Evolutionary conservation across 2,329 filamentous ascomycete species (phyloP).

Genomic region (Macrophomina phaseolina): DNA sequence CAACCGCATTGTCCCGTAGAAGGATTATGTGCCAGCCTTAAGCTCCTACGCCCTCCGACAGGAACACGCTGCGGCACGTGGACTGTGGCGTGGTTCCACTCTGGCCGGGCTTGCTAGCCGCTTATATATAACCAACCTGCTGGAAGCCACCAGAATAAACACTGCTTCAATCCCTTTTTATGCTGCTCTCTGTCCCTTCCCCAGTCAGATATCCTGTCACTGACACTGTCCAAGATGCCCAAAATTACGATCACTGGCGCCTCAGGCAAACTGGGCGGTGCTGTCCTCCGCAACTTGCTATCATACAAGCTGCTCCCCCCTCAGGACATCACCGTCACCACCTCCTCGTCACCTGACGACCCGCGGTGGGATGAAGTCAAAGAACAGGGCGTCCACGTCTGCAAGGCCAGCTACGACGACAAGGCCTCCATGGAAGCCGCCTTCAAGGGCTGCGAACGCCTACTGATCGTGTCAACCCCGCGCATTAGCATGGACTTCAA

Average conservation of each 20-base stretch:
- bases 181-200: not conserved
- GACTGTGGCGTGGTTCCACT: not conserved
- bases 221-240: constrained; percentile 7
- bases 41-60: no score
- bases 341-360: constrained; percentile 30
- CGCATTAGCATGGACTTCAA: constrained; percentile 53
- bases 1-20: no score
- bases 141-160: constrained; percentile 20
- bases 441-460: constrained; percentile 44
- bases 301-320: constrained; percentile 46
- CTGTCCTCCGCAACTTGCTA: constrained; percentile 51
- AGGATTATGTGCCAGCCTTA: no score
- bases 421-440: constrained; percentile 32
- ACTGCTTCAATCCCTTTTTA: not conserved
- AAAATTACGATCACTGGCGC: constrained; percentile 50
- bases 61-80: not conserved
- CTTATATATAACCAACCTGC: not conserved
- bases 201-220: not conserved
- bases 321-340: constrained; percentile 45
- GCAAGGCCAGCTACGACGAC: constrained; percentile 34
- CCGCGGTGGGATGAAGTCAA: constrained; percentile 39
- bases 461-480: constrained; percentile 55
- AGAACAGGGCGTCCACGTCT: constrained; percentile 41
- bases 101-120: not conserved
- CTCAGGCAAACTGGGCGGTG: constrained; percentile 53